Evolutionary conservation across 345 rosid genomes (phyloP).

Genomic region (Eucalyptus polybractea): DNA sequence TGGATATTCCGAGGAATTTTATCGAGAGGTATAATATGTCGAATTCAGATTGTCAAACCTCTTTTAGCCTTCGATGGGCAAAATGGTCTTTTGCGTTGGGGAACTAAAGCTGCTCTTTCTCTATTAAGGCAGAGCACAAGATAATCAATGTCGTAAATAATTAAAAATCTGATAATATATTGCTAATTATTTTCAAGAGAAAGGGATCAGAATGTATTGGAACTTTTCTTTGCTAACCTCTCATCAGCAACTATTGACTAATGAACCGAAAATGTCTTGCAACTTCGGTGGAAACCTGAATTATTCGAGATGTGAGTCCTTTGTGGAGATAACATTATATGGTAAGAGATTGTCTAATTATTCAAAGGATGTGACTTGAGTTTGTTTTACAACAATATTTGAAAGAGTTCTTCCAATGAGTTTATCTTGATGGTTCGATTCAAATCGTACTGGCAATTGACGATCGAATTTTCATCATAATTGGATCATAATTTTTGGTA

Average conservation of each 20-base stretch:
- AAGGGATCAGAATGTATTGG: not conserved
- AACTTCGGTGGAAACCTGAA: not conserved
- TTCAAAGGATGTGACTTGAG: not conserved
- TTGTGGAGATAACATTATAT: not conserved
- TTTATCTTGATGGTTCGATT: not conserved
- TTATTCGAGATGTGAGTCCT: not conserved
- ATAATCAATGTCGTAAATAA: not conserved
- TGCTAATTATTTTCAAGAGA: not conserved
- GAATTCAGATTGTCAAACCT: not conserved
- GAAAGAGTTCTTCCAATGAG: not conserved
- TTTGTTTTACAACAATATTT: not conserved
- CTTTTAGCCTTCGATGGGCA: not conserved
- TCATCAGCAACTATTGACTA: not conserved
- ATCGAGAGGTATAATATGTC: not conserved
- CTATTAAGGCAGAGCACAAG: not conserved
- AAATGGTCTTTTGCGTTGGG: not conserved
- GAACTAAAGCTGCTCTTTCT: not conserved
- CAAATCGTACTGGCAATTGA: not conserved
- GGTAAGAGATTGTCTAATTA: not conserved
- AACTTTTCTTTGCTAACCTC: not conserved
- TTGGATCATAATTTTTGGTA: not conserved
- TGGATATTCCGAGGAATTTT: not conserved
- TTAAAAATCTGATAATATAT: not conserved
- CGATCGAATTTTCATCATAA: fast-evolving
- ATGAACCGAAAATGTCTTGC: not conserved